Base-by-base conservation (phyloP, 352 stramenopile species). In the Pythium graminicola region DNA sequence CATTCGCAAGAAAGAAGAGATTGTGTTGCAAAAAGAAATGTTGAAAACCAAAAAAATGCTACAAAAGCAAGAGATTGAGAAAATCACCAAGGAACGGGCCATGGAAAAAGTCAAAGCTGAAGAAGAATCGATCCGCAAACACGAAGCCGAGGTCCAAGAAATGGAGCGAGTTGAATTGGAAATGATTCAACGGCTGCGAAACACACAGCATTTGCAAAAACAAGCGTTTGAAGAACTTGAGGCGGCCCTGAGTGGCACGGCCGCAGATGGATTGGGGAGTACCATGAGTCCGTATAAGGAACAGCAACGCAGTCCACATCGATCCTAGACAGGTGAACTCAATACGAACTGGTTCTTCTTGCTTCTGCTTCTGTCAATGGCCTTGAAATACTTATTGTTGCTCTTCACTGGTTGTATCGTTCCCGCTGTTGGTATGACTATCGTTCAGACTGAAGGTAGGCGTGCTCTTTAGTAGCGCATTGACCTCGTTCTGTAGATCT, bases 201-300 rank as follows among this genome's bases (percentile, higher is more conserved):
- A 87, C 63, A 93, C 80, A 27, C 80, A 93, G 62, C 78, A 91
- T 42, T 38, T 93, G 24, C 82, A 93, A 55, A 89, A 90, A 50
- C 76, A 93, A 50, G 82, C 80, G 0, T 90, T 90, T 36, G 76
- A 93, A 43, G 80, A 93, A 46, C 74, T 93, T 20, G 82, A 93
- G 67, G 73, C 76, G 17, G 82, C 80, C 1, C 65, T 93, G 26
- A 85, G 62, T 14, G 78, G 76, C 39, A 48, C 55, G 4, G 27
- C 47, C 3, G 47, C 45, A 1, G 45, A 54, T 23, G 57, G 51
- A 10, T 26, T 54, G 54, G 65, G 5, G 39, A 27, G 26, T 6
- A 76, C n/a, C n/a, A n/a, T n/a, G n/a, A n/a, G 55, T 32, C 59
- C 65, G 10, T 42, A 51, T n/a, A 72, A 75, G 38, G 67, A 65